Conservation (phyloP, 805 yeast species). For the Schwanniomyces pseudopolymorphus region DNA sequence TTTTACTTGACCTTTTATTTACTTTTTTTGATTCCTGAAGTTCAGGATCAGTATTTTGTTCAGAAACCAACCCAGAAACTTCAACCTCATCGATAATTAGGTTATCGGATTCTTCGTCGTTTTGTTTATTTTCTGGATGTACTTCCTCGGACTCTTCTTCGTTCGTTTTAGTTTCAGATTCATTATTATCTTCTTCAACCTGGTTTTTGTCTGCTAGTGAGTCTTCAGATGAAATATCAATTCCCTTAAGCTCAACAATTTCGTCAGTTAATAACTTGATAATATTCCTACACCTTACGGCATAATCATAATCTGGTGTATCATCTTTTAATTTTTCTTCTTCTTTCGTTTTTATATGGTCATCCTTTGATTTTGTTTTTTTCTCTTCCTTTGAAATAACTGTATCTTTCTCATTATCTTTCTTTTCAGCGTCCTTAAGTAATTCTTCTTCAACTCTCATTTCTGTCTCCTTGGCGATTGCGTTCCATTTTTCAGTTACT, state of each 20-base stretch:
- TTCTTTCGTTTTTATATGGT: constrained; percentile 11
- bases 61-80: constrained; percentile 18
- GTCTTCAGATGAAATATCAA: constrained; percentile 4
- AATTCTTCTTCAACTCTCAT: constrained; percentile 37
- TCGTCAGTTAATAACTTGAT: constrained; percentile 36
- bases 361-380: constrained; percentile 10
- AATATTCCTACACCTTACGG: constrained; percentile 39
- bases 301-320: constrained; percentile 37
- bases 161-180: neutral
- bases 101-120: constrained; percentile 16
- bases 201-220: neutral
- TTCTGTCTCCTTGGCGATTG: constrained; percentile 41
- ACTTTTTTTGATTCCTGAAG: constrained; percentile 3
- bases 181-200: neutral
- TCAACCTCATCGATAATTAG: constrained; percentile 45
- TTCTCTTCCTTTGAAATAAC: constrained; percentile 14
- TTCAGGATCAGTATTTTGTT: neutral
- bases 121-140: constrained; percentile 1
- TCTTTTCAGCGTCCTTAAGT: constrained; percentile 19
- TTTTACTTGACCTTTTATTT: constrained; percentile 5
- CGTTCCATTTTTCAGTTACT: constrained; percentile 58
- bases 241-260: constrained; percentile 31
- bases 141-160: neutral
- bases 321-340: constrained; percentile 10
- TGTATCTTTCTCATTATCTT: constrained; percentile 12